Percentiles rank a stretch among this genome's conserved stretches.
Conservation (phyloP, 2,329 filamentous ascomycete genomes). For the Thielaviopsis populi region DNA sequence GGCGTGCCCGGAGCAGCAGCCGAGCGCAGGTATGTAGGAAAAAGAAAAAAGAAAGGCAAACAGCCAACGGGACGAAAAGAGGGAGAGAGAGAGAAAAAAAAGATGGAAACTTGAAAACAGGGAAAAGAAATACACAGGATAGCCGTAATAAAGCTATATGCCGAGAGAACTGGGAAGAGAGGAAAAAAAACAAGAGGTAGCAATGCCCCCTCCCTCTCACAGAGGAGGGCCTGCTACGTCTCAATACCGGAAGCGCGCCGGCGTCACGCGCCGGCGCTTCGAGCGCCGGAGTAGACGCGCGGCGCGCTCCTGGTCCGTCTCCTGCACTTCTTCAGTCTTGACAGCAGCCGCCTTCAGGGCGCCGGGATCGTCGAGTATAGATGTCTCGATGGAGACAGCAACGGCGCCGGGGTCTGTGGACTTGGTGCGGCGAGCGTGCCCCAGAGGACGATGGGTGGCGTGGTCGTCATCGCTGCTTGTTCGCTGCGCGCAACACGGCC, state of each 20-base stretch:
- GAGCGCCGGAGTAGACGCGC: neutral
- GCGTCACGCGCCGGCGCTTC: slow-evolving; percentile 9
- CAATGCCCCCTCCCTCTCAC: too few species aligned
- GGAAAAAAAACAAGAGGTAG: too few species aligned
- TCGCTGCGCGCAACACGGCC: too few species aligned
- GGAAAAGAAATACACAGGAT: neutral
- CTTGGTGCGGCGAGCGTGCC: too few species aligned
- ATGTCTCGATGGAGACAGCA: neutral
- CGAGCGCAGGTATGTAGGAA: too few species aligned
- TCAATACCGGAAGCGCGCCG: slow-evolving; percentile 6
- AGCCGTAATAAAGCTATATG: too few species aligned
- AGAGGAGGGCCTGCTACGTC: too few species aligned
- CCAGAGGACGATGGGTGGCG: too few species aligned
- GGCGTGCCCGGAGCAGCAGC: too few species aligned
- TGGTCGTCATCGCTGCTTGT: too few species aligned
- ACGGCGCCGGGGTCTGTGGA: neutral
- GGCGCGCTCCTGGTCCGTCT: neutral
- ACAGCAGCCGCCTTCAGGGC: neutral
- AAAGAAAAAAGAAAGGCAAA: neutral
- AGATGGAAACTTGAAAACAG: too few species aligned
- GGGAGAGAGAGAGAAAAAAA: neutral
- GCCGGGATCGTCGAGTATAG: neutral
- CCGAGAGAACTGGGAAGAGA: too few species aligned
- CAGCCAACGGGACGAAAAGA: slow-evolving; percentile 1
- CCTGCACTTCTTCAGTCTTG: neutral